These are phyloP conservation scores for Neofusicoccum cordaticola DNA, from an alignment of 2,329 filamentous ascomycete species.

Conservation along the genomic window DNA sequence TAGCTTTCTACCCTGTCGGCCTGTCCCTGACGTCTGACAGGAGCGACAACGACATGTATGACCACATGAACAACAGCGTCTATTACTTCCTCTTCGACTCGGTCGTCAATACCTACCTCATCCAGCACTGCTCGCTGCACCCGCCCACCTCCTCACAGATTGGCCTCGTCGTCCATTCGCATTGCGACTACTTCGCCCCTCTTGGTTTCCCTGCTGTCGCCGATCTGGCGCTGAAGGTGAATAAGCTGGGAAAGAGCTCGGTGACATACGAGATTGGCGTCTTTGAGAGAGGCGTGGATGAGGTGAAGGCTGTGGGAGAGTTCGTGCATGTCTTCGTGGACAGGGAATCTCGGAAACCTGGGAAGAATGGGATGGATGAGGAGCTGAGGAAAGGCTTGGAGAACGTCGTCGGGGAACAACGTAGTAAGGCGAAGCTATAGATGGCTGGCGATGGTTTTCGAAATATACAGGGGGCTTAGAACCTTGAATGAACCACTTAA, in stretches of 20 bases:
- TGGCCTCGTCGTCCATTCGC: slow-evolving; percentile 79
- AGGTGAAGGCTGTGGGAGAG: slow-evolving; percentile 79
- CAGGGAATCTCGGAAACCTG: slow-evolving; percentile 66
- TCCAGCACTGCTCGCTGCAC: slow-evolving; percentile 70
- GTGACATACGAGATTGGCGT: slow-evolving; percentile 88
- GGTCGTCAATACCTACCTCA: slow-evolving; percentile 84
- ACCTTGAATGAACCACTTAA: too few species aligned
- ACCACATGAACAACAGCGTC: slow-evolving; percentile 87
- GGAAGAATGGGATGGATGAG: slow-evolving; percentile 60
- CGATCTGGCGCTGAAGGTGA: slow-evolving; percentile 77
- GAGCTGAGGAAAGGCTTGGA: slow-evolving; percentile 50
- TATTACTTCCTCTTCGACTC: slow-evolving; percentile 89
- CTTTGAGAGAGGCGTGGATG: slow-evolving; percentile 70
- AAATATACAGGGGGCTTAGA: too few species aligned
- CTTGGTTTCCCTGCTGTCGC: slow-evolving; percentile 79
- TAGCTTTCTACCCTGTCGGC: neutral
- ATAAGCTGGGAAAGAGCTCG: slow-evolving; percentile 79
- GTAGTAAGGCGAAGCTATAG: slow-evolving; percentile 28
- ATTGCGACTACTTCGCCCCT: slow-evolving; percentile 80
- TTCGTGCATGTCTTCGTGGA: slow-evolving; percentile 90
- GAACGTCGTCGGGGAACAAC: slow-evolving; percentile 20
- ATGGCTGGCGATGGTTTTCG: too few species aligned
- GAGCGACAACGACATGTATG: slow-evolving; percentile 93
- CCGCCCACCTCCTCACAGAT: slow-evolving; percentile 70
- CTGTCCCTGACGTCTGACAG: slow-evolving; percentile 42